These are phyloP conservation scores for Styphnolobium japonicum DNA, from an alignment of 306 rosid species.

Conservation along the genomic window DNA sequence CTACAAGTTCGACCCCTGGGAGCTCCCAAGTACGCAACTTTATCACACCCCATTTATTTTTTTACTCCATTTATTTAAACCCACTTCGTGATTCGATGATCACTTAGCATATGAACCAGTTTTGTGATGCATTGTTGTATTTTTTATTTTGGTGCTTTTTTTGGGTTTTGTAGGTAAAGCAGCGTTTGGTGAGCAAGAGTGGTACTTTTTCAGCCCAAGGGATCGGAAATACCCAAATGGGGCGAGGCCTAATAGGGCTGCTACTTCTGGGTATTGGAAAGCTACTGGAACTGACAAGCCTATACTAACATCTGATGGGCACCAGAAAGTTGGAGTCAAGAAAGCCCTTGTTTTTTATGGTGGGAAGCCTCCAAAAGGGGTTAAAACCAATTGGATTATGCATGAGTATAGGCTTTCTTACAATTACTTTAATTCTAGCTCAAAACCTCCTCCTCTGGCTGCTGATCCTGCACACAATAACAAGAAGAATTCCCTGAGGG, in stretches of 20 bases:
- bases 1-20: slow-evolving; percentile 48
- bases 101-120: background rate
- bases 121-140: background rate
- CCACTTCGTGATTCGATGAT: background rate
- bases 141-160: background rate
- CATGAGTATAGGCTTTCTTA: slow-evolving; percentile 36
- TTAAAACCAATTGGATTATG: slow-evolving; percentile 54
- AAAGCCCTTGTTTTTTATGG: slow-evolving; percentile 46
- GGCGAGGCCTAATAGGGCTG: slow-evolving; percentile 44
- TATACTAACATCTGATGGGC: slow-evolving; percentile 25
- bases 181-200: slow-evolving; percentile 42
- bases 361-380: slow-evolving; percentile 48
- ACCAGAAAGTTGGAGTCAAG: slow-evolving; percentile 37
- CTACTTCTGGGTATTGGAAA: slow-evolving; percentile 49
- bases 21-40: slow-evolving; percentile 38
- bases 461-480: slow-evolving; percentile 12
- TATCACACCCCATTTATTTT: slow-evolving; percentile 23
- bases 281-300: slow-evolving; percentile 51
- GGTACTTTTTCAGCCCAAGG: slow-evolving; percentile 49
- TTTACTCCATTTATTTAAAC: background rate
- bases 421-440: background rate
- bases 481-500: slow-evolving; percentile 71
- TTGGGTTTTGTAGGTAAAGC: slow-evolving; percentile 30
- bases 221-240: slow-evolving; percentile 51
- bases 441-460: slow-evolving; percentile 32